Evolutionary conservation across 2,329 filamentous ascomycete genomes (phyloP), one percentile per base, ranked within the genome.

Genomic region (Colletotrichum truncatum): DNA sequence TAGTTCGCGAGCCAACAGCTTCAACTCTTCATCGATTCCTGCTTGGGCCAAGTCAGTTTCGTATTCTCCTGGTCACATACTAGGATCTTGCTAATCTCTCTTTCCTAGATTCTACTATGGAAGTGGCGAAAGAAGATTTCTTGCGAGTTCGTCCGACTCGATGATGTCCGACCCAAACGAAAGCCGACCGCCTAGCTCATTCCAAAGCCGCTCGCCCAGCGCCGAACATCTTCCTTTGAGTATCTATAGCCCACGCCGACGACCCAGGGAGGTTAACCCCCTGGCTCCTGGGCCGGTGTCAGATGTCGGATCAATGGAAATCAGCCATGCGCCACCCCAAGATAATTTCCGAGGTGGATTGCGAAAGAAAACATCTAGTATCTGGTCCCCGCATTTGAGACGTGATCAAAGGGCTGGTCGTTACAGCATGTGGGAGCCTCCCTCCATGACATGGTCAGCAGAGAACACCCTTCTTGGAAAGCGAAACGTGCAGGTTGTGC

Each of bases 381-480:
- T 91, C 68, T 93, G 91, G 89, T 93, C 91, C 4, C 91, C 92
- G 9, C 92, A 94, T 76, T 79, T 94, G 28, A 85, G 85, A 53
- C 81, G 83, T 11, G 91, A 94, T 73, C 84, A 86, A 62, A 82
- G 89, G 14, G 82, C 86, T 46, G 82, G 82, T 58, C 78, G 81
- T 64, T 86, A 82, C 69, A 91, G 87, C 72, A 82, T 89, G 14
- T 96, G 93, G 92, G 87, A 89, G 66, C 89, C 93, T 2, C 93
- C 93, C 1, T 90, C 89, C 1, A 80, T 91, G 21, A 87, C 89
- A 65, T 91, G 89, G 78, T 86, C 86, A 9, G 78, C 86, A 3
- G 87, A 89, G 38, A 87, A 85, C 34, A 84, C 86, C 14, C 73
- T 87, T 4, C 83, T 91, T 68, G 89, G 89, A 53, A 86, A 87